Evolutionary conservation across 306 rosid species (phyloP).

Genomic region (Abrus pulchellus): DNA sequence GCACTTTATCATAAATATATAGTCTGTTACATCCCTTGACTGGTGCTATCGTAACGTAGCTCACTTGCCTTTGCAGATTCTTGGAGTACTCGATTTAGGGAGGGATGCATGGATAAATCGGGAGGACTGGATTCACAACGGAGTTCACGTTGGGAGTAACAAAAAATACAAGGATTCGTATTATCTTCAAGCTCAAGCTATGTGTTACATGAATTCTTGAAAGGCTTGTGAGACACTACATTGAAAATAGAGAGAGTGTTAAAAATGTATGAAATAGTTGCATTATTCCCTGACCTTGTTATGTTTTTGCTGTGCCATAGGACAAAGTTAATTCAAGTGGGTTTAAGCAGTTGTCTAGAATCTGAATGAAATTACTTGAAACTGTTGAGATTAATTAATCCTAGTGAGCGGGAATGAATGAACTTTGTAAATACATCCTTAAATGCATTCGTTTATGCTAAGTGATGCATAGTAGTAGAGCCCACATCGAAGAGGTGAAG

Average conservation of each 20-base stretch:
- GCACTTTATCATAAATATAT: not conserved
- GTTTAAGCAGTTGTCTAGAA: not conserved
- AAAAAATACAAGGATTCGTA: constrained; percentile 93
- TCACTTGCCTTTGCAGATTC: constrained; percentile 62
- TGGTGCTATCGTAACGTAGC: not conserved
- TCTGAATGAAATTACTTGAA: not conserved
- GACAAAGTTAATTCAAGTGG: constrained; percentile 5
- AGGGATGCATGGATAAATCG: constrained; percentile 91
- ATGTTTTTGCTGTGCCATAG: not conserved
- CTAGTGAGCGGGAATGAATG: not conserved
- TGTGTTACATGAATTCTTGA: constrained; percentile 89
- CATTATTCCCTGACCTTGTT: not conserved
- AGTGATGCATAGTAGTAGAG: not conserved
- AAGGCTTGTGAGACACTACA: constrained; percentile 10
- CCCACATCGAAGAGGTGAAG: constrained; percentile 46
- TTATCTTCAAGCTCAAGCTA: constrained; percentile 91
- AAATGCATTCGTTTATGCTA: not conserved
- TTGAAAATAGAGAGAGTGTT: not conserved
- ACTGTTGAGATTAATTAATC: not conserved
- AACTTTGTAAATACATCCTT: not conserved
- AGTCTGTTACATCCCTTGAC: not conserved
- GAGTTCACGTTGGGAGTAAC: constrained; percentile 73
- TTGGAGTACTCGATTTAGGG: constrained; percentile 85
- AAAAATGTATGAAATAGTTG: not conserved
- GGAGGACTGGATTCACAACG: constrained; percentile 89